Evolutionary conservation across 495 filamentous ascomycete genomes (phyloP).

Genomic region (Trichocladium uniseriatum): DNA sequence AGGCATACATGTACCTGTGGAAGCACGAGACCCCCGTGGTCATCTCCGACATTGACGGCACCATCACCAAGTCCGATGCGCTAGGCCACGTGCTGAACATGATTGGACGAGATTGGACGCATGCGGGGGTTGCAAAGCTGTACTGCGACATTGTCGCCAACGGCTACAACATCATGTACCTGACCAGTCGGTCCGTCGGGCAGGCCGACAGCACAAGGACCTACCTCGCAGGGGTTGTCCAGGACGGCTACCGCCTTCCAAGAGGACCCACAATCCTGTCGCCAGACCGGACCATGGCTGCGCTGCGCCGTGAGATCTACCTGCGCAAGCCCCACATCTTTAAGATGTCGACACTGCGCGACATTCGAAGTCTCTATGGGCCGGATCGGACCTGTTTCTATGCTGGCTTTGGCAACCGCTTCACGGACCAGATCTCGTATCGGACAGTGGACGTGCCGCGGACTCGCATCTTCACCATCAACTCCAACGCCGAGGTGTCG

Average conservation of each 20-base stretch:
- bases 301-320: constrained; percentile 86
- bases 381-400: constrained; percentile 77
- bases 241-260: constrained; percentile 79
- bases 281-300: constrained; percentile 93
- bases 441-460: constrained; percentile 90
- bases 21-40: constrained; percentile 81
- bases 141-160: constrained; percentile 94
- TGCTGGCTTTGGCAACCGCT: constrained; percentile 91
- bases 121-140: constrained; percentile 89
- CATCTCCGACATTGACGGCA: constrained; percentile 97
- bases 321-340: constrained; percentile 95
- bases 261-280: constrained; percentile 90
- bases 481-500: constrained; percentile 94
- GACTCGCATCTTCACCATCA: constrained; percentile 96
- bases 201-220: constrained; percentile 85
- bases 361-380: constrained; percentile 85
- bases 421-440: constrained; percentile 95
- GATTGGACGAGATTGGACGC: constrained; percentile 98
- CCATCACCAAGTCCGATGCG: constrained; percentile 97
- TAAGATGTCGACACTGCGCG: constrained; percentile 96
- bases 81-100: constrained; percentile 96
- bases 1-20: constrained; percentile 90
- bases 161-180: constrained; percentile 97
- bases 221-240: constrained; percentile 81
- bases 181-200: constrained; percentile 88